These are phyloP conservation scores for Raphanus hybrid DNA, from an alignment of 441 rosid genomes.

Conservation along the genomic window DNA sequence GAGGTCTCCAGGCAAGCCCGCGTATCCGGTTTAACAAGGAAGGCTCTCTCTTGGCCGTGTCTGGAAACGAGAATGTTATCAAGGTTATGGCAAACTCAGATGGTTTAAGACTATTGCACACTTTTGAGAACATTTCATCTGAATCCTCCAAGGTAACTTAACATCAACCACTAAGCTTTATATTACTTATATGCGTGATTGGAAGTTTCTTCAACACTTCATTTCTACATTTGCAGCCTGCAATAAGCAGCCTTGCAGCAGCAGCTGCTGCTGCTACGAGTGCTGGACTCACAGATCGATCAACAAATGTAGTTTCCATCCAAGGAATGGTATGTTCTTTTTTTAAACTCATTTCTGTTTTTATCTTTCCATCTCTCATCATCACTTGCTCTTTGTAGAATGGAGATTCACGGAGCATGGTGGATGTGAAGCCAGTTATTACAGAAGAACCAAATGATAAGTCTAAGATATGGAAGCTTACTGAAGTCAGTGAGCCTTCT, in stretches of 20 bases:
- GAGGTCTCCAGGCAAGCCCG: conserved; percentile 69
- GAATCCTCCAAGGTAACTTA: conserved; percentile 33
- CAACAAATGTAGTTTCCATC: conserved; percentile 32
- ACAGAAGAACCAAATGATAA: conserved; percentile 54
- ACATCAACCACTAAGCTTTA: conserved; percentile 15
- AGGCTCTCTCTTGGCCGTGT: conserved; percentile 68
- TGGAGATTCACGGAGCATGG: conserved; percentile 57
- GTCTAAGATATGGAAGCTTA: conserved; percentile 52
- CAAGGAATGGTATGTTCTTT: conserved; percentile 32
- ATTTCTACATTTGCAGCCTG: conserved; percentile 31
- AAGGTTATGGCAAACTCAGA: conserved; percentile 68
- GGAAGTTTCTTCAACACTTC: background rate
- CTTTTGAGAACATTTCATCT: conserved; percentile 50
- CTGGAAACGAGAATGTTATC: conserved; percentile 64
- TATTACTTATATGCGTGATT: background rate
- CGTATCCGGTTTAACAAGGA: conserved; percentile 72
- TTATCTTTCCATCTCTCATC: conserved; percentile 4
- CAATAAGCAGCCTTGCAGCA: conserved; percentile 26
- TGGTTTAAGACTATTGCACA: conserved; percentile 59
- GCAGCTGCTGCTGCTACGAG: conserved; percentile 41
- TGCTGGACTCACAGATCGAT: conserved; percentile 37
- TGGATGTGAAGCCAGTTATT: conserved; percentile 54
- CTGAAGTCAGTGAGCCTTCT: conserved; percentile 70
- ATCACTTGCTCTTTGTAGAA: conserved; percentile 45
- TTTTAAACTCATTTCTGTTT: background rate